A percentile compares a stretch with the other conserved stretches of the same genome.
Conservation (phyloP, 371 early-diverging fungal genomes). For the Rhizopus delemar region DNA sequence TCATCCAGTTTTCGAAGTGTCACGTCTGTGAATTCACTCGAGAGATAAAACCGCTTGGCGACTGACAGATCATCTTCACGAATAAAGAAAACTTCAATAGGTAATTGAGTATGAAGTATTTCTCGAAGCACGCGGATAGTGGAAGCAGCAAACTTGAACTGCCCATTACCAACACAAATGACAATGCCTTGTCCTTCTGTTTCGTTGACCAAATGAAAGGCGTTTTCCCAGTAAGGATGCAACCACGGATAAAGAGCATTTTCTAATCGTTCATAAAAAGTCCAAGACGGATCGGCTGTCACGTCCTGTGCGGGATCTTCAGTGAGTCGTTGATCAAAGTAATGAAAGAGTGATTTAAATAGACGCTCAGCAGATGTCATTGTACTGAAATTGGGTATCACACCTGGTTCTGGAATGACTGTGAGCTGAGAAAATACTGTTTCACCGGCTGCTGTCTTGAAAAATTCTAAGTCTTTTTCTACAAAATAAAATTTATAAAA, state of each 20-base stretch:
- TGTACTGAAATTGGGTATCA: constrained; percentile 30
- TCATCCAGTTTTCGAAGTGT: constrained; percentile 41
- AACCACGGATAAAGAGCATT: constrained; percentile 34
- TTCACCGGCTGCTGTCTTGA: constrained; percentile 24
- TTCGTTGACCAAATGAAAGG: constrained; percentile 28
- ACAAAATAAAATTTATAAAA: background rate
- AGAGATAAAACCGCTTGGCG: constrained; percentile 35
- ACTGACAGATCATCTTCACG: constrained; percentile 54
- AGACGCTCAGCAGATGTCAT: constrained; percentile 37
- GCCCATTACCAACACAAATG: constrained; percentile 32
- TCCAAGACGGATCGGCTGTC: constrained; percentile 19
- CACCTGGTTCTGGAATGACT: constrained; percentile 26
- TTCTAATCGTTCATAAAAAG: constrained; percentile 18
- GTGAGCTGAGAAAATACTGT: constrained; percentile 23
- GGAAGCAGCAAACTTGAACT: constrained; percentile 31
- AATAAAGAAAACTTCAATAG: constrained; percentile 66
- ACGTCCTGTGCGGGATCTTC: constrained; percentile 5
- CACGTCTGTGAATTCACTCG: constrained; percentile 45
- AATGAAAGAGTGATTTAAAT: constrained; percentile 40
- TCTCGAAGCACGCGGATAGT: constrained; percentile 36
- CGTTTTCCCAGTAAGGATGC: constrained; percentile 27
- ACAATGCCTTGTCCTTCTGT: constrained; percentile 31
- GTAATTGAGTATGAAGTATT: constrained; percentile 53
- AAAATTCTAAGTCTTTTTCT: constrained; percentile 27
- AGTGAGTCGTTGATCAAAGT: constrained; percentile 29